phyloP scores from a whole-genome alignment of 2,329 filamentous ascomycete genomes.

The Monosporascus sp. region DNA sequence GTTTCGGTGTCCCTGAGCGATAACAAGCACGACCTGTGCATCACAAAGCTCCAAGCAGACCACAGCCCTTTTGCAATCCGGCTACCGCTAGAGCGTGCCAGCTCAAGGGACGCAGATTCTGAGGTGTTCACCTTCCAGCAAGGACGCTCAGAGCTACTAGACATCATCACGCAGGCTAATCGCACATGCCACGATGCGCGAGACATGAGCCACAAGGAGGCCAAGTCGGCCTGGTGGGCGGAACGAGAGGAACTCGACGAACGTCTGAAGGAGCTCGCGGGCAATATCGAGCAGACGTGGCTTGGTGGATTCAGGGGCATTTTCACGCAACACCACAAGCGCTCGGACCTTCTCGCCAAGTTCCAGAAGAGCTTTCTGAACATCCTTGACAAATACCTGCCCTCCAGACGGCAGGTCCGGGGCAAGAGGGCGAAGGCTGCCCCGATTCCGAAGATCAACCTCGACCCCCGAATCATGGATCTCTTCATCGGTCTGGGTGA shows the following conservation, averaged over 20 bases:
- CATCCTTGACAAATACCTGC: slow-evolving; percentile 77
- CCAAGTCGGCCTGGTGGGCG: slow-evolving; percentile 83
- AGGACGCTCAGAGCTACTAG: slow-evolving; percentile 71
- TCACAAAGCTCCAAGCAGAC: slow-evolving; percentile 75
- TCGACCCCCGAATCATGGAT: slow-evolving; percentile 66
- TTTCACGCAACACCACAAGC: slow-evolving; percentile 68
- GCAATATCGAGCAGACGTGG: slow-evolving; percentile 89
- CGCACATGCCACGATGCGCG: slow-evolving; percentile 70
- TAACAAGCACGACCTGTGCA: slow-evolving; percentile 74
- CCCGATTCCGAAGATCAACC: slow-evolving; percentile 34
- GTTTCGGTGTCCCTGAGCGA: slow-evolving; percentile 82
- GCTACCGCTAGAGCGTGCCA: slow-evolving; percentile 77
- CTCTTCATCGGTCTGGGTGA: slow-evolving; percentile 83
- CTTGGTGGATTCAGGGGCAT: slow-evolving; percentile 91
- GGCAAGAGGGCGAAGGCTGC: slow-evolving; percentile 47
- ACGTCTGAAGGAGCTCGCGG: slow-evolving; percentile 70
- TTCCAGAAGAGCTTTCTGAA: slow-evolving; percentile 76
- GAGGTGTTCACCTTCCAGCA: slow-evolving; percentile 80
- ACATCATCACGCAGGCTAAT: slow-evolving; percentile 79
- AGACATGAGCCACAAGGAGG: slow-evolving; percentile 67
- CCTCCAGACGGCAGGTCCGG: slow-evolving; percentile 65
- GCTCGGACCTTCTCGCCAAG: slow-evolving; percentile 59
- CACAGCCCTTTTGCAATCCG: slow-evolving; percentile 80
- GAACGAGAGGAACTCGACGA: slow-evolving; percentile 75
- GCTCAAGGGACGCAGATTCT: slow-evolving; percentile 68